Evolutionary conservation across 495 filamentous ascomycete species (phyloP), one percentile per base, ranked within the genome.

Genomic region (Barbatosphaeria neglecta): DNA sequence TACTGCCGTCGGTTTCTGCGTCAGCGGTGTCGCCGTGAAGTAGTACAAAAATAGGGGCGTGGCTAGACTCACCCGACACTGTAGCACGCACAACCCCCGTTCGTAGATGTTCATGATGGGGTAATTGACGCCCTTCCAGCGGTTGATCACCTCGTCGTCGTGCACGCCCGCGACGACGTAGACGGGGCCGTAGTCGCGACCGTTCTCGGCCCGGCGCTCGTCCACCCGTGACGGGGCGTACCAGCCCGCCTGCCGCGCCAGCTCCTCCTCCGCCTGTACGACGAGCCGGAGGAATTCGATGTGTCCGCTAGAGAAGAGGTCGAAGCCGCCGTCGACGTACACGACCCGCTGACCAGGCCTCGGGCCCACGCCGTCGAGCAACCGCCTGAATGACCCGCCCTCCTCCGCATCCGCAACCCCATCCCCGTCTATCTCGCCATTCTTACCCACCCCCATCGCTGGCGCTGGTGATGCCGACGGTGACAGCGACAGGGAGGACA

Each of bases 41-140:
- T 10, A 31, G 7, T 10, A 10, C 9, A 31, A 31, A 31, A 11
- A 11, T 3, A 31, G 28, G 2, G 28, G 13, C 82, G 53, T 73
- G n/a, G n/a, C n/a, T n/a, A n/a, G n/a, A n/a, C n/a, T n/a, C n/a
- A 92, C 88, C 53, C 80, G 78, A 62, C 92, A 99, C 54, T 97
- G 92, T 25, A 96, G 74, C 35, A 96, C 92, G 62, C 92, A 97
- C 18, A 99, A 80, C 6, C 87, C 87, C 42, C 92, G 81, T 72
- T 99, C 92, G 55, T 89, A 94, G 33, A 97, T 87, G 66, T 95
- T 96, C 92, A 97, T 99, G 61, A 99, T 96, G 1, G 92, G 92
- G 60, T 96, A 97, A 64, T 99, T 99, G 51, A 95, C 69, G 9
- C 93, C 90, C 67, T 97, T 96, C 84, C 86, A 90, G 53, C 81